These are phyloP conservation scores for Narthecium ossifragum DNA, from an alignment of 106 monocot species.

Conservation along the genomic window DNA sequence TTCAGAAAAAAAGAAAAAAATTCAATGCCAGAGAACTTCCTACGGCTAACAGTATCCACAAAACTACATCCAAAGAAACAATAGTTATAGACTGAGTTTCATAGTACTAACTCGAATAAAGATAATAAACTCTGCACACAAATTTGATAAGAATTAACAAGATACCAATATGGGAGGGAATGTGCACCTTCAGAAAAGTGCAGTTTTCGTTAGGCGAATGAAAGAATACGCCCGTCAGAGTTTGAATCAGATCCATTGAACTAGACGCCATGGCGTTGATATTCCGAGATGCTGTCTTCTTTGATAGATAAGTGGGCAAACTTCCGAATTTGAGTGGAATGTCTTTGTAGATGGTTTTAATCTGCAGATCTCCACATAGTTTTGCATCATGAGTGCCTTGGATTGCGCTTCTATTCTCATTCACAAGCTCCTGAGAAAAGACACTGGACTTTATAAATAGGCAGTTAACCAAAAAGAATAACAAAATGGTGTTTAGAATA, in stretches of 20 bases:
- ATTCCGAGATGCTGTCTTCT: constrained; percentile 50
- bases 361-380: constrained; percentile 2
- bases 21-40: no score
- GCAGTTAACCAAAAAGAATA: background rate
- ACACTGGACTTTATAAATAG: constrained; percentile 1
- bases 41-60: no score
- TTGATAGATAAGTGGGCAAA: constrained; percentile 24
- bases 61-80: no score
- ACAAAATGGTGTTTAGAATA: no score
- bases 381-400: constrained; percentile 16
- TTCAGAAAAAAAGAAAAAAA: no score
- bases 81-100: no score
- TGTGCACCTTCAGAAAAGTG: constrained; percentile 50
- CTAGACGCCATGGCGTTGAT: constrained; percentile 43
- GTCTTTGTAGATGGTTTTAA: constrained; percentile 10
- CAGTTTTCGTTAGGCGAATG: constrained; percentile 55
- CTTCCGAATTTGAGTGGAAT: constrained; percentile 5
- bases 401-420: constrained; percentile 39
- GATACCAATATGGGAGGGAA: background rate
- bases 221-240: constrained; percentile 52
- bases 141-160: background rate
- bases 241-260: constrained; percentile 53
- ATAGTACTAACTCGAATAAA: no score
- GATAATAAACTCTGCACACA: no score
- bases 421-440: constrained; percentile 55